Evolutionary conservation across 352 stramenopile genomes (phyloP), one percentile per base, ranked within the genome.

Genomic region (Hyaloperonospora brassicae): DNA sequence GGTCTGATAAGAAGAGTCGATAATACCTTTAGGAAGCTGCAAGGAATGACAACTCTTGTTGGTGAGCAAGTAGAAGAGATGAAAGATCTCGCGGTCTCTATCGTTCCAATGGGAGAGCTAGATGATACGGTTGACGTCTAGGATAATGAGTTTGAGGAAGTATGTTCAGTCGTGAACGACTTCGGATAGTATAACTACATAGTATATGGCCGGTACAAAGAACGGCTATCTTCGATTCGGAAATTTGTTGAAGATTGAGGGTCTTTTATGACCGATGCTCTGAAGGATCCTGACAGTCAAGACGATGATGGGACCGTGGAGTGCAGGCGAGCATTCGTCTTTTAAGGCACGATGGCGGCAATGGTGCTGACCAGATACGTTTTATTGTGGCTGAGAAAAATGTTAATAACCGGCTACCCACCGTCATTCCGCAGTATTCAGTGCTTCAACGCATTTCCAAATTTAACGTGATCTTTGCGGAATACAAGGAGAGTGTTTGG

Each of bases 361-460:
- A 42, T 42, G 36, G 36, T 42, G 36, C 36, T 42, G 36, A 42
- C 36, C 36, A 42, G 36, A 42, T 42, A 42, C 36, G 21, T 42
- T 42, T n/a, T 14, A 42, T 42, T n/a, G 5, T 42, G 36, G 5
- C 5, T 42, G 10, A 13, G 11, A 42, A 42, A 21, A n/a, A n/a
- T 42, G 5, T 11, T 2, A 42, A 42, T 42, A 42, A 42, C 1
- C 36, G 36, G 12, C 21, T 42, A 4, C 36, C 36, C 21, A 11
- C 36, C 4, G 36, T 42, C 17, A 17, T 34, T 34, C 27, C 27
- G 27, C 27, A 34, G 8, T 4, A 34, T 8, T 34, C 8, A 34
- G 8, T 34, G 27, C 27, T 34, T 9, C 8, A 9, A 34, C 27
- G 27, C 27, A 4, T 8, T 34, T 34, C 8, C 4, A 34, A 34